phyloP scores from a whole-genome alignment of 495 filamentous ascomycete genomes.

The Penicillium canariense region DNA sequence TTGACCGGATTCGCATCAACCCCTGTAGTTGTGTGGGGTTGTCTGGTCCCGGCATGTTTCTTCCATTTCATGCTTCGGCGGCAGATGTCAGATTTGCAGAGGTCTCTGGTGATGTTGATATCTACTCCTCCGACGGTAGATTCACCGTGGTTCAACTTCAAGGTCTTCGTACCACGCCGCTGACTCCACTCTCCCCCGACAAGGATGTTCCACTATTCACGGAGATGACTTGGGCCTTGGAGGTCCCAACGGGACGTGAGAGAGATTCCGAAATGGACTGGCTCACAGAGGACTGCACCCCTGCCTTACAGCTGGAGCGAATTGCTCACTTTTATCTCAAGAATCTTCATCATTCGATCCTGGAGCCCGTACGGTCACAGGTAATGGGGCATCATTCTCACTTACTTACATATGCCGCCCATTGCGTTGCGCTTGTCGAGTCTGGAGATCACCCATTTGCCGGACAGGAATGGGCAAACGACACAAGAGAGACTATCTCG shows the following conservation, averaged over 20 bases:
- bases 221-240: slow-evolving; percentile 18
- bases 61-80: slow-evolving; percentile 21
- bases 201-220: slow-evolving; percentile 26
- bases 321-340: slow-evolving; percentile 25
- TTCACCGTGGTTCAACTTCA: slow-evolving; percentile 24
- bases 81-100: slow-evolving; percentile 15
- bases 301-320: slow-evolving; percentile 16
- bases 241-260: slow-evolving; percentile 4
- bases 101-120: slow-evolving; percentile 27
- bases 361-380: neutral
- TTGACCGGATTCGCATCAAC: slow-evolving; percentile 46
- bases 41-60: slow-evolving; percentile 6
- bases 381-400: slow-evolving; percentile 9
- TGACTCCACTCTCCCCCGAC: slow-evolving; percentile 17
- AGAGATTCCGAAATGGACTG: neutral
- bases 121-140: slow-evolving; percentile 16
- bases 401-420: slow-evolving; percentile 14
- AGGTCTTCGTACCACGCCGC: slow-evolving; percentile 26
- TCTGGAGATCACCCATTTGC: slow-evolving; percentile 16
- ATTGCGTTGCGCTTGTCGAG: slow-evolving; percentile 13
- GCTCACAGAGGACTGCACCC: neutral
- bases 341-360: slow-evolving; percentile 2
- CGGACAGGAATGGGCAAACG: slow-evolving; percentile 31
- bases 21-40: slow-evolving; percentile 14
- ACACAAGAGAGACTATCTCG: slow-evolving; percentile 34